These are phyloP conservation scores for Chamaenerion angustifolium DNA, from an alignment of 345 rosid genomes.

Conservation along the genomic window DNA sequence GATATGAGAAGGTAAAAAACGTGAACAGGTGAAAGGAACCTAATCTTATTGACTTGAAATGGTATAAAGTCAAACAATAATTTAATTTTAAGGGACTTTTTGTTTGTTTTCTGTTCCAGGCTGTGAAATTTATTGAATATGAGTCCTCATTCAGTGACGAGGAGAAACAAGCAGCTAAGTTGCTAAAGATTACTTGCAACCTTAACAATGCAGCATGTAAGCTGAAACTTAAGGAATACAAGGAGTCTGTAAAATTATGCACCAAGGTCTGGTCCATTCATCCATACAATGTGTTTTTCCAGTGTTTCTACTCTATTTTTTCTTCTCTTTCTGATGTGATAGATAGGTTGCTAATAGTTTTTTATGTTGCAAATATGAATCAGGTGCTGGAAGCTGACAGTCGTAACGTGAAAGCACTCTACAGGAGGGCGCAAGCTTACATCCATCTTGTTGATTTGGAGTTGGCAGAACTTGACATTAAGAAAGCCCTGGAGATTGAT, in stretches of 20 bases:
- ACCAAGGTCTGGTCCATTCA: constrained; percentile 5
- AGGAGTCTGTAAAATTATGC: constrained; percentile 13
- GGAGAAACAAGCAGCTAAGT: constrained; percentile 12
- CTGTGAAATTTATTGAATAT: constrained; percentile 6
- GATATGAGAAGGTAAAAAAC: constrained; percentile 12
- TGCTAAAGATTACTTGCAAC: constrained; percentile 11
- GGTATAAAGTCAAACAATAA: too few relatives aligned
- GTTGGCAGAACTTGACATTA: constrained; percentile 29
- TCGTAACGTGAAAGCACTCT: constrained; percentile 29
- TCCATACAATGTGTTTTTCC: too few relatives aligned
- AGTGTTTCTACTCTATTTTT: too few relatives aligned
- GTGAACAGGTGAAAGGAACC: too few relatives aligned
- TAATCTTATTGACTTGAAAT: too few relatives aligned
- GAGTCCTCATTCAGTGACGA: constrained; percentile 16
- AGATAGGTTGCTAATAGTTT: neutral
- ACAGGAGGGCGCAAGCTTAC: constrained; percentile 38
- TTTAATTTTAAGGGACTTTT: too few relatives aligned
- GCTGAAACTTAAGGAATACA: constrained; percentile 12
- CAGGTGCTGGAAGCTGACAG: constrained; percentile 30
- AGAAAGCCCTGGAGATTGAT: constrained; percentile 37
- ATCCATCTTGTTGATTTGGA: constrained; percentile 27
- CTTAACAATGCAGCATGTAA: constrained; percentile 16
- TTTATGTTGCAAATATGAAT: neutral
- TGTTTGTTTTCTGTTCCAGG: constrained; percentile 11
- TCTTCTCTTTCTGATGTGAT: neutral